Conservation (phyloP, 2,329 filamentous ascomycete genomes). For the Alternaria longipes region DNA sequence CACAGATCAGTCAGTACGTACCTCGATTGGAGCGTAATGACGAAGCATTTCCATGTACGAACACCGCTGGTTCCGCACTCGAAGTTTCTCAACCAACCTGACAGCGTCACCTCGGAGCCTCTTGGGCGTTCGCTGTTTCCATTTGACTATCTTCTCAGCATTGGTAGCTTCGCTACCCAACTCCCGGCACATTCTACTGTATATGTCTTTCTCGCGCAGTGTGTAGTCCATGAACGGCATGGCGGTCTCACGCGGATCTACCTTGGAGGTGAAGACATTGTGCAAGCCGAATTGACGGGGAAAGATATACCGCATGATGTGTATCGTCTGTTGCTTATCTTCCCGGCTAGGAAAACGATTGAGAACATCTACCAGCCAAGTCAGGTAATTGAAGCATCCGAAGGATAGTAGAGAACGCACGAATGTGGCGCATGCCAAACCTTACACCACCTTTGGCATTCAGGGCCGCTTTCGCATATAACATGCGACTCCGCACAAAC, state of each 20-base stretch:
- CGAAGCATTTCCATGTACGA: constrained; percentile 80
- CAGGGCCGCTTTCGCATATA: constrained; percentile 80
- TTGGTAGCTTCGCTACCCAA: constrained; percentile 28
- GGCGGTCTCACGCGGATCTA: constrained; percentile 71
- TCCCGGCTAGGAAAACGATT: constrained; percentile 70
- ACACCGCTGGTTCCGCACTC: constrained; percentile 75
- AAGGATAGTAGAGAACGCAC: constrained; percentile 60
- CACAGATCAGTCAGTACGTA: constrained; percentile 7
- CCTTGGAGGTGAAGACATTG: constrained; percentile 84
- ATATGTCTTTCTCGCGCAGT: constrained; percentile 82
- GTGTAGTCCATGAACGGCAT: constrained; percentile 87
- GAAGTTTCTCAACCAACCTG: constrained; percentile 72
- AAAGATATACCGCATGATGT: constrained; percentile 91
- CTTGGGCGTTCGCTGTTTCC: constrained; percentile 63
- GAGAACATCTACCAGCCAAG: constrained; percentile 70
- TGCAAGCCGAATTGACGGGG: constrained; percentile 88
- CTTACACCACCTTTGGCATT: constrained; percentile 73
- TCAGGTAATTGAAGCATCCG: constrained; percentile 21
- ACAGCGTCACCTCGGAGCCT: constrained; percentile 71
- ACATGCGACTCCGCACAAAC: constrained; percentile 83
- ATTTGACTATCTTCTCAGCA: constrained; percentile 38
- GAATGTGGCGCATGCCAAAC: constrained; percentile 81
- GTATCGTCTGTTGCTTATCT: constrained; percentile 66
- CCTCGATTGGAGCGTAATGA: constrained; percentile 77
- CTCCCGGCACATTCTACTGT: constrained; percentile 36